Conservation (phyloP, 2,329 filamentous ascomycete genomes). For the Talaromyces amestolkiae region DNA sequence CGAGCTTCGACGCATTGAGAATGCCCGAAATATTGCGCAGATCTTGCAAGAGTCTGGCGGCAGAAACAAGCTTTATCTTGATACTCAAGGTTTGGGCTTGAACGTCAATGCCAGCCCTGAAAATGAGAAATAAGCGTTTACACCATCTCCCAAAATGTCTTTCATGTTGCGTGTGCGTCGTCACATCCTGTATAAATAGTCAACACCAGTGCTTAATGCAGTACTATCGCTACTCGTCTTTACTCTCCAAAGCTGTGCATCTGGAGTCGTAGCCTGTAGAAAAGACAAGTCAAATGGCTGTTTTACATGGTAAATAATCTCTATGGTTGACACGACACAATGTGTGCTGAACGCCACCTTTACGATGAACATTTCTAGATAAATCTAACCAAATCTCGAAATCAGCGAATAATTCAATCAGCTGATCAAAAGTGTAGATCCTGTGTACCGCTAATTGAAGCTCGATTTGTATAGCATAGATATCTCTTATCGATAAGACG, state of each 20-base stretch:
- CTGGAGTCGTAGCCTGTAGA: too few species aligned
- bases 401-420: too few species aligned
- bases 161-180: conserved; percentile 1
- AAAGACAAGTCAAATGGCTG: too few species aligned
- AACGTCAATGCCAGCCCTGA: conserved; percentile 62
- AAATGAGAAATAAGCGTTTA: conserved; percentile 14
- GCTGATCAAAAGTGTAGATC: too few species aligned
- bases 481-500: conserved; percentile 5
- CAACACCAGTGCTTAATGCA: conserved; percentile 16
- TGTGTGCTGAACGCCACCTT: too few species aligned
- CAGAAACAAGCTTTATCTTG: conserved; percentile 91
- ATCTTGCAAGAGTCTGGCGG: conserved; percentile 78
- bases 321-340: too few species aligned
- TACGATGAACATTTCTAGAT: too few species aligned
- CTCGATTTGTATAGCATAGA: too few species aligned
- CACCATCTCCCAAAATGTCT: conserved; percentile 8
- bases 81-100: conserved; percentile 83
- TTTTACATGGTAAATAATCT: too few species aligned
- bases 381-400: too few species aligned
- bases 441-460: too few species aligned
- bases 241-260: not conserved
- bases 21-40: conserved; percentile 82
- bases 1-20: conserved; percentile 97
- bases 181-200: conserved; percentile 21
- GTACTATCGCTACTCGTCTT: conserved; percentile 18